Evolutionary conservation across 768 basidiomycete species (phyloP).

Genomic region (Wakefieldia striispora): DNA sequence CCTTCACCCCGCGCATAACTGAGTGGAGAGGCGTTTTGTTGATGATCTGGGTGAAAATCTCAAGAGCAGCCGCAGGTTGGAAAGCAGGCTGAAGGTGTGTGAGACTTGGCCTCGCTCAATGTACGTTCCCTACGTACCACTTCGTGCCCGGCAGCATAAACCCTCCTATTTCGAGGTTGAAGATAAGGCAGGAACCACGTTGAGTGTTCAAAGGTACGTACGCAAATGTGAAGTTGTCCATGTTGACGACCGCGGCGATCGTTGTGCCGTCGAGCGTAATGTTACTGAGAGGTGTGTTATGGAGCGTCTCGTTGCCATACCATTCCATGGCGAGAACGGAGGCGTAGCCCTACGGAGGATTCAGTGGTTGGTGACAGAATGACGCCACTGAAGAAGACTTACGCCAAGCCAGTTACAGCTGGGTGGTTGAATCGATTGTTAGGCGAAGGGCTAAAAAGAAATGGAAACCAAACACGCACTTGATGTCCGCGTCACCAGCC

Average conservation of each 20-base stretch:
- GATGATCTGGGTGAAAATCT: conserved; percentile 58
- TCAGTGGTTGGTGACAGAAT: neutral
- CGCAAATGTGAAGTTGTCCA: conserved; percentile 69
- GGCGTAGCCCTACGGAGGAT: conserved; percentile 29
- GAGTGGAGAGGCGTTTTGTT: conserved; percentile 53
- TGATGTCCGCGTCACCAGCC: conserved; percentile 31
- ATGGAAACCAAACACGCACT: conserved; percentile 10
- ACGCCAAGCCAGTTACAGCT: conserved; percentile 35
- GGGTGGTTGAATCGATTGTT: neutral
- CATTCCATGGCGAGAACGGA: conserved; percentile 45
- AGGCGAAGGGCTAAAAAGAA: neutral
- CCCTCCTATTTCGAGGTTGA: conserved; percentile 36
- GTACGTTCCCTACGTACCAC: conserved; percentile 43
- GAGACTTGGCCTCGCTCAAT: neutral
- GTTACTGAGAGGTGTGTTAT: conserved; percentile 43
- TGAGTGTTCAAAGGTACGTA: conserved; percentile 31
- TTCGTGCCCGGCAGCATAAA: conserved; percentile 61
- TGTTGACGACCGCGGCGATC: conserved; percentile 60
- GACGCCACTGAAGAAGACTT: conserved; percentile 8
- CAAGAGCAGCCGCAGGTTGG: conserved; percentile 55
- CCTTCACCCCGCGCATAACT: conserved; percentile 17
- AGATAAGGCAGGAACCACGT: neutral
- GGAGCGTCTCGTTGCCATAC: conserved; percentile 42
- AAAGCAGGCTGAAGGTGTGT: conserved; percentile 49
- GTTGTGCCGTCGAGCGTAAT: conserved; percentile 54